A percentile compares a stretch with the other conserved stretches of the same genome.
These are phyloP conservation scores for Leucocoprinus birnbaumii DNA, from an alignment of 768 basidiomycete genomes.

Conservation along the genomic window DNA sequence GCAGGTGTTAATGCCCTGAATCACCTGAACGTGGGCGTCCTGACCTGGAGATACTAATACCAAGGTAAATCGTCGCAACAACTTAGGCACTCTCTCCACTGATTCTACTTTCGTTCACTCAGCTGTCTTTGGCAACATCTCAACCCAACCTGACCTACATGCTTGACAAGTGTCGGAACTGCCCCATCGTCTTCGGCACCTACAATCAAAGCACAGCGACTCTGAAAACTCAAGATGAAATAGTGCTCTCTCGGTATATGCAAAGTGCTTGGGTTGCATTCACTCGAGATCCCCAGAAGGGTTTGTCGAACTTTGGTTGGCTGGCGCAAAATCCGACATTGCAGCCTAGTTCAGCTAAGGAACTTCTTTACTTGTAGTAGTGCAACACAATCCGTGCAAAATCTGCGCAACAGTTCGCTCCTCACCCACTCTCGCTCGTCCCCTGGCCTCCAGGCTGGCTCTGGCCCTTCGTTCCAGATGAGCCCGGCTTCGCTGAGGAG, in stretches of 20 bases:
- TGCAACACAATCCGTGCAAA: too few relatives aligned
- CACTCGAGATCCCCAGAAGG: constrained; percentile 32
- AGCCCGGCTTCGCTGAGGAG: constrained; percentile 70
- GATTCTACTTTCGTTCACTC: background rate
- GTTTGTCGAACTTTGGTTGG: constrained; percentile 21
- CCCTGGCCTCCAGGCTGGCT: constrained; percentile 59
- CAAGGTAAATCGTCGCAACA: constrained; percentile 14
- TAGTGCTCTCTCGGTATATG: constrained; percentile 29
- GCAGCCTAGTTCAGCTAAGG: constrained; percentile 19
- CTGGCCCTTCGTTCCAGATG: constrained; percentile 53
- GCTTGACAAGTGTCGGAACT: constrained; percentile 36
- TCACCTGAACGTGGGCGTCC: constrained; percentile 25
- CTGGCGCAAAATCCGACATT: constrained; percentile 18
- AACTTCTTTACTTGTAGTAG: constrained; percentile 17
- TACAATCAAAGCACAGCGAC: constrained; percentile 23
- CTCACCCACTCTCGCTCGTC: constrained; percentile 55
- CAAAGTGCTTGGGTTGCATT: constrained; percentile 41
- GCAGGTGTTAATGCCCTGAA: constrained; percentile 22
- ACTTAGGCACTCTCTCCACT: background rate
- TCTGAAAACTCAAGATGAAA: constrained; percentile 20
- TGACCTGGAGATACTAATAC: constrained; percentile 27
- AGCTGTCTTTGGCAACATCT: constrained; percentile 34
- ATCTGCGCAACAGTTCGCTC: constrained; percentile 28
- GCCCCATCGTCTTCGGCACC: constrained; percentile 34
- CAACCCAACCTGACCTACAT: constrained; percentile 27